phyloP scores from a whole-genome alignment of 495 filamentous ascomycete species.

The Evansstolkia leycettana region DNA sequence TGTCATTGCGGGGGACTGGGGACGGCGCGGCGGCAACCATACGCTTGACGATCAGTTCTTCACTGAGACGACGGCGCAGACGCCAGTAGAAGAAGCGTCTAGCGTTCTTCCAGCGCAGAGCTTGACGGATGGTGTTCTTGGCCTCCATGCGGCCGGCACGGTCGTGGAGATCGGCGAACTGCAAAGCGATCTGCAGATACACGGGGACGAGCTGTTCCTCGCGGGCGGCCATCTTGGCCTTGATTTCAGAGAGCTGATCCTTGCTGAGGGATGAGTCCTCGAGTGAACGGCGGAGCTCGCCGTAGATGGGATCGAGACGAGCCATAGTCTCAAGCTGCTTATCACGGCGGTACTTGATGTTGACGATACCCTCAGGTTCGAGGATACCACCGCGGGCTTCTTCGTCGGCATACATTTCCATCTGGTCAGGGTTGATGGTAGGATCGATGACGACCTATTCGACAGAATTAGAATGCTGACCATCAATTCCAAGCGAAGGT shows the following conservation, averaged over 20 bases:
- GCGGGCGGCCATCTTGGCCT: conserved; percentile 74
- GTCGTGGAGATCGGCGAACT: conserved; percentile 96
- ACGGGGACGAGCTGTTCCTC: conserved; percentile 84
- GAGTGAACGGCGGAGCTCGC: conserved; percentile 64
- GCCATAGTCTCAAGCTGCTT: conserved; percentile 98
- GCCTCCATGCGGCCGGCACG: conserved; percentile 95
- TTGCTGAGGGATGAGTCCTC: conserved; percentile 53
- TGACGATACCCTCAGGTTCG: conserved; percentile 94
- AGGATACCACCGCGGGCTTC: conserved; percentile 93
- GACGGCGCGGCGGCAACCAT: conserved; percentile 46
- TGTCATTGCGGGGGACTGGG: conserved; percentile 16
- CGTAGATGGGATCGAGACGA: conserved; percentile 76
- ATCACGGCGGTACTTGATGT: conserved; percentile 96
- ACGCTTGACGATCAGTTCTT: conserved; percentile 88
- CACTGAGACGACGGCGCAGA: conserved; percentile 88
- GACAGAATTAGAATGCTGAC: conserved; percentile 18
- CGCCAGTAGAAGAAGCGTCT: conserved; percentile 99
- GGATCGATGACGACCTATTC: conserved; percentile 83
- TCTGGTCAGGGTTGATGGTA: conserved; percentile 88
- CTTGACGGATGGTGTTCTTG: conserved; percentile 80
- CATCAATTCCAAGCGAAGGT: conserved; percentile 1
- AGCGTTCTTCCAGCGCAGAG: conserved; percentile 76
- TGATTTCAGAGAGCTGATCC: conserved; percentile 65
- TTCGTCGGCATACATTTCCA: conserved; percentile 99
- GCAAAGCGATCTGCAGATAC: conserved; percentile 83